Evolutionary conservation across 768 basidiomycete species (phyloP).

Genomic region (Scleroderma citrinum): DNA sequence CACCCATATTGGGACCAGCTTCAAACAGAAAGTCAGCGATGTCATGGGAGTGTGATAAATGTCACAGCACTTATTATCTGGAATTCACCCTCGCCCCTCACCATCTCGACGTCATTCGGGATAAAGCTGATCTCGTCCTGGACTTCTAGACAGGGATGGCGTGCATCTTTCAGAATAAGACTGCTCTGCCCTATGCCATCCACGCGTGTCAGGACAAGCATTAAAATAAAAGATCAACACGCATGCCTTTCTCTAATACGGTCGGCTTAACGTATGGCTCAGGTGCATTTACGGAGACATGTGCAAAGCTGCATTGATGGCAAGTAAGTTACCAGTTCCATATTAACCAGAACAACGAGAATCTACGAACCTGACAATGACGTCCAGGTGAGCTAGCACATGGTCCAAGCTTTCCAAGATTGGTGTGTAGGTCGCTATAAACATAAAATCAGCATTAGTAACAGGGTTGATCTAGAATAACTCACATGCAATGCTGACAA

Average conservation of each 20-base stretch:
- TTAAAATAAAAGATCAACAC: neutral
- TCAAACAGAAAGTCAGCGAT: slow-evolving; percentile 1
- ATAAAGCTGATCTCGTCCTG: slow-evolving; percentile 96
- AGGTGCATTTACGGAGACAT: slow-evolving; percentile 83
- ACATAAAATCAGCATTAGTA: neutral
- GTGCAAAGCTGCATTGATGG: slow-evolving; percentile 63
- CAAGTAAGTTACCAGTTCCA: neutral
- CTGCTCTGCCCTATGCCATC: slow-evolving; percentile 61
- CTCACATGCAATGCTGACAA: slow-evolving; percentile 87
- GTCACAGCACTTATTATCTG: slow-evolving; percentile 77
- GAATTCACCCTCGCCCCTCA: slow-evolving; percentile 90
- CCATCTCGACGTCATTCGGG: slow-evolving; percentile 92
- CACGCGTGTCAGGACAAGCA: slow-evolving; percentile 2
- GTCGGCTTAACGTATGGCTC: slow-evolving; percentile 85
- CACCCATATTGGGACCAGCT: slow-evolving; percentile 99
- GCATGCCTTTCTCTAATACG: slow-evolving; percentile 66
- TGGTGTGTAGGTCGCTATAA: slow-evolving; percentile 84
- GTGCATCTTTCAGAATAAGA: slow-evolving; percentile 74
- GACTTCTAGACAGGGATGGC: slow-evolving; percentile 95
- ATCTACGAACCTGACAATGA: slow-evolving; percentile 70
- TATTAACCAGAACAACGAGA: neutral
- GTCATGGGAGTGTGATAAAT: neutral
- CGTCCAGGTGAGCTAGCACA: slow-evolving; percentile 85
- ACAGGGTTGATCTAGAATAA: slow-evolving; percentile 1
- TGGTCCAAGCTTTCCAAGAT: slow-evolving; percentile 81